These are phyloP conservation scores for Ascochyta pisi DNA, from an alignment of 2,329 filamentous ascomycete genomes.

Conservation along the genomic window DNA sequence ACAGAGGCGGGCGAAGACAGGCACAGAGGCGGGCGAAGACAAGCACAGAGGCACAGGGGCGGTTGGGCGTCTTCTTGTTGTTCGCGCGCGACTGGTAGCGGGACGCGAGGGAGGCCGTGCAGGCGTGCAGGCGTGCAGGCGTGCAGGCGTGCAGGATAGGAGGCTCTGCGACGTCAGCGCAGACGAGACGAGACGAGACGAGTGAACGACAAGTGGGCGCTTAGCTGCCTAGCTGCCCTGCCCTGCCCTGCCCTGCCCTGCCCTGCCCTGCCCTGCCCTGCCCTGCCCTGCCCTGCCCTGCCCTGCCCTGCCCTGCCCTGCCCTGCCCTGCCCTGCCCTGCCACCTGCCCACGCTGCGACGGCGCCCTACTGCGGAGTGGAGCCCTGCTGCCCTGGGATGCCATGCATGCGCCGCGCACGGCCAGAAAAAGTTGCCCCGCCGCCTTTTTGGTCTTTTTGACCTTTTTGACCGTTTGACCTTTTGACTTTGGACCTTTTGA, in stretches of 20 bases:
- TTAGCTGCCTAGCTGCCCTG: neutral
- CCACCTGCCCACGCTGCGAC: too few relatives aligned
- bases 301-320: too few relatives aligned
- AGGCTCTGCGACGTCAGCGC: slow-evolving; percentile 9
- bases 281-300: too few relatives aligned
- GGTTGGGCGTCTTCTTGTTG: neutral
- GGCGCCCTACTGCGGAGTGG: neutral
- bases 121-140: neutral
- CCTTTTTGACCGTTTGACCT: too few relatives aligned
- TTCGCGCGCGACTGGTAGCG: slow-evolving; percentile 11
- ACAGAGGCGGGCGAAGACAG: neutral
- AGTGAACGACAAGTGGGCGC: neutral
- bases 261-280: too few relatives aligned
- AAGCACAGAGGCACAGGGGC: neutral
- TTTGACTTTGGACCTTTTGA: neutral
- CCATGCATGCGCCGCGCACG: neutral
- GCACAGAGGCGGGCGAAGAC: neutral
- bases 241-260: too few relatives aligned
- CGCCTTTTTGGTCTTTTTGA: neutral
- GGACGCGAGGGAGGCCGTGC: slow-evolving; percentile 17
- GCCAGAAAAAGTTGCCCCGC: slow-evolving; percentile 4
- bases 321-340: too few relatives aligned
- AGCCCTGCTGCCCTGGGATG: neutral
- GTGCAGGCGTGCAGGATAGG: slow-evolving; percentile 5
- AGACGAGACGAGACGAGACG: slow-evolving; percentile 4